Conservation (phyloP, 352 stramenopile genomes). For the Aphanomyces stellatus region DNA sequence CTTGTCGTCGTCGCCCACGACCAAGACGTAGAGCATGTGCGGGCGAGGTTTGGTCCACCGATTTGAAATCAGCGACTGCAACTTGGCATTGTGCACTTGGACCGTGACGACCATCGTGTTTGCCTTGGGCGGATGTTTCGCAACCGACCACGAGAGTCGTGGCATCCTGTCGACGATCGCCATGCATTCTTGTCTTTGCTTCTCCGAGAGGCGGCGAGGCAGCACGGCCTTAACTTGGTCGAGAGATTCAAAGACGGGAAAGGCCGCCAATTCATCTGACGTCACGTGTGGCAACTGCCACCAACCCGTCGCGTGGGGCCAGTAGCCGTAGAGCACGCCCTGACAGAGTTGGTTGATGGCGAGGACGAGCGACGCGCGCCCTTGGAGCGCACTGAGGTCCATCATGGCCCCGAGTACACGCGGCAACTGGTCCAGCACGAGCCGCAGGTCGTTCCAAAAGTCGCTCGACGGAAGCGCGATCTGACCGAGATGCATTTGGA, state of each 20-base stretch:
- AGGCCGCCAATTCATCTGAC: background rate
- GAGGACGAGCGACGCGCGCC: background rate
- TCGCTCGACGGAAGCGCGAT: conserved; percentile 94
- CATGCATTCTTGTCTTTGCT: background rate
- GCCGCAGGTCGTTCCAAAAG: conserved; percentile 96
- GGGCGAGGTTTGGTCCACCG: conserved; percentile 5
- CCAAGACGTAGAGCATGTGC: conserved; percentile 5
- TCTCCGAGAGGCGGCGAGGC: background rate
- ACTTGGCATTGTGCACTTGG: background rate
- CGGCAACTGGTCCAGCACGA: conserved; percentile 93
- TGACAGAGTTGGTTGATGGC: background rate
- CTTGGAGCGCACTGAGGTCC: conserved; percentile 66
- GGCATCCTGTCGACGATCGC: background rate
- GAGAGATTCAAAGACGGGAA: background rate
- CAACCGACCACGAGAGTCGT: background rate
- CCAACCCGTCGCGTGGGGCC: background rate
- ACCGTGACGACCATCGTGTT: background rate
- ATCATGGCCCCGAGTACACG: conserved; percentile 92
- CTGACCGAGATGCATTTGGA: conserved; percentile 93
- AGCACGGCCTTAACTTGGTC: background rate
- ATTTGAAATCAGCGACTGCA: conserved; percentile 6
- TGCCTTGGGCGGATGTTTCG: background rate
- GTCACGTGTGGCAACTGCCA: conserved; percentile 3
- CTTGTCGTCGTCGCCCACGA: background rate
- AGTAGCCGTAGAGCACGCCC: background rate